Conservation (phyloP, 805 yeast species). For the Suhomyces kilbournensis region DNA sequence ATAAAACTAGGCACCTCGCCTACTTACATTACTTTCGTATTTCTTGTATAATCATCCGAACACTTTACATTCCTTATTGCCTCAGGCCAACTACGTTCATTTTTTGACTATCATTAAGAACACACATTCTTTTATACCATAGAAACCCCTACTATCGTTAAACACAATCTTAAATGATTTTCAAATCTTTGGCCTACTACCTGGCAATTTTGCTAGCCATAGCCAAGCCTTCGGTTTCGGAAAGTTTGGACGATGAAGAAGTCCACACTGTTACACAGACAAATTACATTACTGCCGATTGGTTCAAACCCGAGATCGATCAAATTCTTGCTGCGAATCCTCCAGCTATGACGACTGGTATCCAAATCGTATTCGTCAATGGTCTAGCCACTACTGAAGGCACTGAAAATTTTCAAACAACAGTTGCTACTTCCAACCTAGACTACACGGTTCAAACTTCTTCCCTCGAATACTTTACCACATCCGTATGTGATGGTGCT, state of each 20-base stretch:
- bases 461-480: constrained; percentile 12
- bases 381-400: constrained; percentile 7
- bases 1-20: background rate
- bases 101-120: background rate
- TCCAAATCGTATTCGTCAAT: constrained; percentile 30
- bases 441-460: constrained; percentile 19
- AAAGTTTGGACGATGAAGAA: constrained; percentile 3
- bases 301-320: constrained; percentile 3
- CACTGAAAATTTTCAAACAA: background rate
- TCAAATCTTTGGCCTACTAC: constrained; percentile 9
- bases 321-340: constrained; percentile 8
- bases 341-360: constrained; percentile 19
- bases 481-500: constrained; percentile 9
- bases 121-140: background rate
- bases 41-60: background rate
- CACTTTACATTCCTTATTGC: background rate
- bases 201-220: constrained; percentile 12
- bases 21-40: background rate
- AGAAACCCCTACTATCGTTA: background rate
- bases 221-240: constrained; percentile 4
- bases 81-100: background rate
- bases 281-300: constrained; percentile 10
- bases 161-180: constrained; percentile 7
- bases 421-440: constrained; percentile 16
- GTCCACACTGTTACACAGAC: constrained; percentile 11